Evolutionary conservation across 345 rosid species (phyloP), one percentile per base, ranked within the genome.

Genomic region (Clarkia xantiana): DNA sequence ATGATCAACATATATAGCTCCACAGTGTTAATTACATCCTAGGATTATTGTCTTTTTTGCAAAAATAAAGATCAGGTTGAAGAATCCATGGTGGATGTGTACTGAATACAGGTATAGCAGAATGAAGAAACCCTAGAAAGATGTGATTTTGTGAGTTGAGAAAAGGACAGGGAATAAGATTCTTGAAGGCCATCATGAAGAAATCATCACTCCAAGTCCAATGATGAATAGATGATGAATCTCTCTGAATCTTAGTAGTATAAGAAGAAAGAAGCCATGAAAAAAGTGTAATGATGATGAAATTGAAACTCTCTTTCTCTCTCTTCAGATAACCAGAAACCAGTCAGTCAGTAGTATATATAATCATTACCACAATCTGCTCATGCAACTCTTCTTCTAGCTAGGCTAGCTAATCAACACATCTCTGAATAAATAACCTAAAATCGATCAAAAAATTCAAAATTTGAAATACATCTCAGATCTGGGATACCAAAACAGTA

Each of bases 281-380:
- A 29, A 70, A 70, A 56, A 62, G 66, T 53, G 56, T 40, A 48
- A 64, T 64, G 59, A 76, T 79, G 77, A 76, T 72, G 67, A 61
- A 58, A 61, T 53, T 55, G 59, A 61, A 43, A 40, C 49, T 44
- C 23, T 16, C n/a, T 11, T 5, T 53, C 60, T 56, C 62, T 59
- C 72, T 72, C 75, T 72, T 64, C 55, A 23, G 15, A 60, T 53
- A 14, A 45, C 29, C 29, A 16, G 18, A 3, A 20, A 36, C 14
- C 3, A 29, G 49, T 54, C 81, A 73, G n/a, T n/a, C n/a, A n/a
- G n/a, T n/a, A n/a, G 71, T 69, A 63, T 51, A 64, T 59, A 62
- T 76, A 76, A 79, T 79, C 86, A 79, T 79, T 79, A 79, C 74
- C 54, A 75, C 79, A 76, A 76, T 79, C 76, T 73, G 74, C 72